Evolutionary conservation across 805 yeast genomes (phyloP), one percentile per base, ranked within the genome.

Genomic region (Candida hungchunana): DNA sequence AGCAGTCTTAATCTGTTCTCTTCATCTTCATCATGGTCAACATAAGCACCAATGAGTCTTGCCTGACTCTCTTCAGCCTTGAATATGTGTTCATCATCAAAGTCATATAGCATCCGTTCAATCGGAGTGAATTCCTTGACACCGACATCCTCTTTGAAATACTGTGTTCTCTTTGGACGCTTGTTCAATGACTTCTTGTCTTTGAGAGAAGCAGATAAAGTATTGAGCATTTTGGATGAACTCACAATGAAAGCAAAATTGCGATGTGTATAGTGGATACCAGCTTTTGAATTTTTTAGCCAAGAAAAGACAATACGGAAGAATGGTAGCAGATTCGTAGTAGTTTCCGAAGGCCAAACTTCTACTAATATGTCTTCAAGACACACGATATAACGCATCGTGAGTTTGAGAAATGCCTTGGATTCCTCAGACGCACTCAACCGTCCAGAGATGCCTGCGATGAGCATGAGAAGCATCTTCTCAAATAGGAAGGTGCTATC

Each of bases 121-220:
- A 82, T 62, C 5, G 81, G 71, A 19, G 65, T 60, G 48, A 77
- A 80, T 42, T 79, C 88, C 40, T 73, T 75, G 44, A 77, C 61
- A 16, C 66, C 58, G 11, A 80, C 75, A 59, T 82, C 93, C 50
- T 83, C 90, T 29, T 64, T 58, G 51, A 80, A 82, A 36, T 71
- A 72, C 37, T 76, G 71, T 3, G 55, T 48, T 55, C 90, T 66
- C 7, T 52, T 44, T 12, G 82, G 82, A 33, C 65, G 36, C 11
- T 43, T 39, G 3, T 46, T 46, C 23, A 46, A 44, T n/a, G 31
- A 25, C 17, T 32, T 34, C 31, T 42, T 36, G n/a, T 12, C n/a
- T 13, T 13, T 13, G 27, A 26, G 52, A 19, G 36, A 23, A 26
- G 10, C 27, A 33, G n/a, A 66, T 39, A n/a, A 41, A 32, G 36